A percentile compares a stretch with the other conserved stretches of the same genome.
phyloP scores from a whole-genome alignment of 352 stramenopile genomes.

The Elongisporangium senticosum region DNA sequence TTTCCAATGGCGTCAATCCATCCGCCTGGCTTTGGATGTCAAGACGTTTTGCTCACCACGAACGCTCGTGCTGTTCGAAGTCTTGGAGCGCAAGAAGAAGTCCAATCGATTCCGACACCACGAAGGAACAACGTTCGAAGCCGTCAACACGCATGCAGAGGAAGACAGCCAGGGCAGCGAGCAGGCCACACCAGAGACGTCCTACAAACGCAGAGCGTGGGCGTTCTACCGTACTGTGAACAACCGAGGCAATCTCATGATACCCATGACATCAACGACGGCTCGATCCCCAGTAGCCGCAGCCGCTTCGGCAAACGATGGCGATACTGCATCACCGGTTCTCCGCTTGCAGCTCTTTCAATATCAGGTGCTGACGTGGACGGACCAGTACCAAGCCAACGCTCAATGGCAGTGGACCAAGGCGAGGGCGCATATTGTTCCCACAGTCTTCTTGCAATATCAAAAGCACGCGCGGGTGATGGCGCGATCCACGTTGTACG shows the following conservation, averaged over 20 bases:
- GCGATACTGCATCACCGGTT: slow-evolving; percentile 9
- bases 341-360: slow-evolving; percentile 49
- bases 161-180: slow-evolving; percentile 3
- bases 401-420: slow-evolving; percentile 37
- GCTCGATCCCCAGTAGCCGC: not conserved
- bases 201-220: slow-evolving; percentile 36
- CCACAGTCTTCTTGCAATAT: slow-evolving; percentile 57
- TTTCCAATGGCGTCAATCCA: slow-evolving; percentile 49
- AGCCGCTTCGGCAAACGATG: not conserved
- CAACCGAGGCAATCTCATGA: slow-evolving; percentile 32
- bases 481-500: slow-evolving; percentile 29
- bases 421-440: slow-evolving; percentile 22
- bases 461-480: slow-evolving; percentile 31
- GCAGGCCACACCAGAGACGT: not conserved
- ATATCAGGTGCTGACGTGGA: slow-evolving; percentile 55
- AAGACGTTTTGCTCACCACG: slow-evolving; percentile 29
- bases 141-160: slow-evolving; percentile 21
- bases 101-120: slow-evolving; percentile 13
- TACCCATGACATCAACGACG: slow-evolving; percentile 13
- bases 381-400: slow-evolving; percentile 55
- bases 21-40: slow-evolving; percentile 25
- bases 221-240: slow-evolving; percentile 59
- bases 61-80: slow-evolving; percentile 47
- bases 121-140: slow-evolving; percentile 18
- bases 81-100: slow-evolving; percentile 29